Conservation (phyloP, 2,329 filamentous ascomycete species). For the Sporothrix brunneoviolacea region DNA sequence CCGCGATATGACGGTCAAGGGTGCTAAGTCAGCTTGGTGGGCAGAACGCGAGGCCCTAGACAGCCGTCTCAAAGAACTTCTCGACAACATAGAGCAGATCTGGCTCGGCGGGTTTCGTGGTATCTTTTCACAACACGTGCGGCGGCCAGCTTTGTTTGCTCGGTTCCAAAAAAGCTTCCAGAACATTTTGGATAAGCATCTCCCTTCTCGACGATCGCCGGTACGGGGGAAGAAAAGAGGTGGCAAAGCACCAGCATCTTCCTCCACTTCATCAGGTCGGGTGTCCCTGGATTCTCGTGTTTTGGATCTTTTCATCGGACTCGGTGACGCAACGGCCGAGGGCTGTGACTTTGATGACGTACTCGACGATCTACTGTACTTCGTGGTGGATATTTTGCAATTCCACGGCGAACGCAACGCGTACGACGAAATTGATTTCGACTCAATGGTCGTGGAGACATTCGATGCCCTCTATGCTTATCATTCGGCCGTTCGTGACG, state of each 20-base stretch:
- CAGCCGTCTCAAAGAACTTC: conserved; percentile 64
- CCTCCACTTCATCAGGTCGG: conserved; percentile 22
- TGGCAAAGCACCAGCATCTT: conserved; percentile 27
- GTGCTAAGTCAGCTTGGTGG: conserved; percentile 84
- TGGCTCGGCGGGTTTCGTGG: conserved; percentile 95
- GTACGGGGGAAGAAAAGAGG: conserved; percentile 41
- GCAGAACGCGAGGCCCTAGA: conserved; percentile 75
- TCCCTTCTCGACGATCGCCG: conserved; percentile 68
- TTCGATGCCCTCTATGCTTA: conserved; percentile 78
- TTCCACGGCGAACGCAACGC: conserved; percentile 95
- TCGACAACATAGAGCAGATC: conserved; percentile 80
- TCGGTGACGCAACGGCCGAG: conserved; percentile 65
- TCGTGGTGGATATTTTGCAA: conserved; percentile 91
- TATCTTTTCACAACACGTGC: conserved; percentile 73
- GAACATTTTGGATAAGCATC: conserved; percentile 70
- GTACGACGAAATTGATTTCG: conserved; percentile 96
- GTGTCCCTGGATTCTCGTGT: conserved; percentile 55
- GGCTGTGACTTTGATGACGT: conserved; percentile 76
- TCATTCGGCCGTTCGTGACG: conserved; percentile 45
- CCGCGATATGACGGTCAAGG: conserved; percentile 65
- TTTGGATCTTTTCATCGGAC: conserved; percentile 79
- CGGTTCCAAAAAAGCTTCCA: conserved; percentile 75
- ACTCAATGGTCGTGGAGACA: conserved; percentile 80
- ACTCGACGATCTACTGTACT: conserved; percentile 88
- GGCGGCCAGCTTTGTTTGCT: conserved; percentile 57